A percentile compares a stretch with the other conserved stretches of the same genome.
phyloP scores from a whole-genome alignment of 2,329 filamentous ascomycete genomes.

The Pseudocercospora pini-densiflorae region DNA sequence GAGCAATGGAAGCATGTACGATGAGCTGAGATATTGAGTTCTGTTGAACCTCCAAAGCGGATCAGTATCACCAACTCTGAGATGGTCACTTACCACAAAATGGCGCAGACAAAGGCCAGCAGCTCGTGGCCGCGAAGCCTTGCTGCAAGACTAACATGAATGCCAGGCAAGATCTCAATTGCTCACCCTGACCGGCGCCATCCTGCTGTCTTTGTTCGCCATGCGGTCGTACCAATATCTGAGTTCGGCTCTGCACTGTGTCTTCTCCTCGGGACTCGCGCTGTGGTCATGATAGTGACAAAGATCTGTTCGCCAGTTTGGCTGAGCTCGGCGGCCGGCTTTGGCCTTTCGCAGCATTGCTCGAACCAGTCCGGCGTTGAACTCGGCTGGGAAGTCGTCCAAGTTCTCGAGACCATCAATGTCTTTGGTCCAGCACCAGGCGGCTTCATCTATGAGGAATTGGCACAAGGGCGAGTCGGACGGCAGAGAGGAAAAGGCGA shows the following conservation, averaged over 20 bases:
- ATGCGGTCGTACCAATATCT: background rate
- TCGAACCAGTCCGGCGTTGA: background rate
- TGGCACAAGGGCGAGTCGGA: background rate
- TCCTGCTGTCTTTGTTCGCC: background rate
- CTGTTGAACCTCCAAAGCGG: background rate
- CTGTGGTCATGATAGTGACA: conserved; percentile 5
- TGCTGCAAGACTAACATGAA: background rate
- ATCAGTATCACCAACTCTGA: background rate
- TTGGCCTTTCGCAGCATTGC: background rate
- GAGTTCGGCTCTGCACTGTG: background rate
- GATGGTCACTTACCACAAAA: background rate
- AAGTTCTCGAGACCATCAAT: conserved; percentile 56
- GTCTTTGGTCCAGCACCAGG: conserved; percentile 54
- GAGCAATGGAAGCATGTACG: no score
- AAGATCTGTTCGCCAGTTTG: background rate
- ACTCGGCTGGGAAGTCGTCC: conserved; percentile 50
- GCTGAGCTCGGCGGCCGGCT: background rate
- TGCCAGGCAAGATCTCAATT: background rate
- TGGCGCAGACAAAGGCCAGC: background rate
- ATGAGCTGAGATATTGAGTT: background rate
- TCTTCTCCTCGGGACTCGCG: background rate
- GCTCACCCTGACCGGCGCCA: background rate
- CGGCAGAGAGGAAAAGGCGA: background rate
- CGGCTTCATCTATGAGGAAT: background rate
- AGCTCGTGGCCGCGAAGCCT: background rate